Evolutionary conservation across 345 rosid species (phyloP), one percentile per base, ranked within the genome.

Genomic region (Noccaea bulbosa): DNA sequence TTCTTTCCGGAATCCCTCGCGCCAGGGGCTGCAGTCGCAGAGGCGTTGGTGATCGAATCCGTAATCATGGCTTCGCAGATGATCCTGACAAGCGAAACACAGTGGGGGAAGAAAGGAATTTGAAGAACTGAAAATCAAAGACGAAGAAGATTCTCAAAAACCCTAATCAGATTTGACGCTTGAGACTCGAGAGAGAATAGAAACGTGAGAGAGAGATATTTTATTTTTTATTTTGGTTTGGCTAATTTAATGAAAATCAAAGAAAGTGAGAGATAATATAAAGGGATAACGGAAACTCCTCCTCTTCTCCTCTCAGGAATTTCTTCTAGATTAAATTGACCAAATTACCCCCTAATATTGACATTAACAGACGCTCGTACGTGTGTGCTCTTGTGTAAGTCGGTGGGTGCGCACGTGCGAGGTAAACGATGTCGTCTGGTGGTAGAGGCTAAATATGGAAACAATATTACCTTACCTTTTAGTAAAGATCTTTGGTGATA

Each of bases 221-320:
- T 41, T 39, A 3, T 30, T 73, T 51, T 53, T 46, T 69, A 0
- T 17, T 49, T n/a, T 11, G 40, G 15, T 48, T 48, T 65, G 54
- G 30, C 4, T 27, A 27, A 27, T 27, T 9, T 30, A 48, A 38
- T 64, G 37, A 55, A 63, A 73, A 56, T 33, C 20, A 40, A 52
- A 43, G 17, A 57, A 67, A 53, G 4, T 41, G 46, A 68, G 69
- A 75, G 69, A 75, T 51, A 43, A 69, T 50, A 54, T 69, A 17
- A 62, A 55, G 82, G 82, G 96, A 87, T 86, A 85, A 92, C 96
- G 82, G 84, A 83, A 87, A 87, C 85, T 81, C 73, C 85, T 83
- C 73, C 85, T 83, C 90, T 70, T 82, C 84, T 79, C 72, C 85
- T 62, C 74, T 83, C 83, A 62, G 65, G 62, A 49, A 32, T 5